Base-by-base conservation (phyloP, 2,329 filamentous ascomycete species). In the Verticillium albo-atrum region DNA sequence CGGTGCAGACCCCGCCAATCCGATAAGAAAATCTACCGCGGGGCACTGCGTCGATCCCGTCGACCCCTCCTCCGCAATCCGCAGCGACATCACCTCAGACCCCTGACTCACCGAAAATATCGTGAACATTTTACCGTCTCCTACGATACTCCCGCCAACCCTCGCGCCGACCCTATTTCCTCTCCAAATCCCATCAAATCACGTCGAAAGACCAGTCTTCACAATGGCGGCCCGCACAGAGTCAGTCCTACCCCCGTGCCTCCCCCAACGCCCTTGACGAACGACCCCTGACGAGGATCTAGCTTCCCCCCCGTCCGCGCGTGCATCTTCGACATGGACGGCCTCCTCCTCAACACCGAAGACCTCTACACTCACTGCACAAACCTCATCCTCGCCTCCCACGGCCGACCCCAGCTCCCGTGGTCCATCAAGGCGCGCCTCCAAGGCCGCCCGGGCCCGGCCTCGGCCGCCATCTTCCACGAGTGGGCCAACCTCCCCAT, bases 311-410 rank as follows among this genome's bases (percentile, higher is more conserved):
- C 89, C 54, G 82, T 98, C 61, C 85, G 92, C 67, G 95, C 94
- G 66, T 97, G 93, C 75, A 88, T 99, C 65, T 98, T 99, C 74
- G 95, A 99, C 80, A 97, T 98, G 93, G 95, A 99, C 75, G 95
- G 95, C 62, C 88, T 99, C 35, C 85, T 99, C 23, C 90, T 99
- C 71, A 88, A 98, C 75, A 92, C 91, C 34, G 95, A 98, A 79
- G 95, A 98, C 68, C 75, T 87, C 59, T 98, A 98, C 80, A 95
- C 92, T 0, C 72, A 84, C 27, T 89, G 90, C 75, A 89, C 92
- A 62, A 97, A 99, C 76, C 80, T 86, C 26, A 84, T 98, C 37
- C 87, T 99, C 42, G 80, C 82, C 59, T 87, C 89, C 70, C 91
- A 95, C 74, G 84, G 82, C 68, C 86, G 86, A 55, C 89, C 91